Evolutionary conservation across 176 grass and related monocot genomes (phyloP), one percentile per base, ranked within the genome.

Genomic region (Phoenix dactylifera): DNA sequence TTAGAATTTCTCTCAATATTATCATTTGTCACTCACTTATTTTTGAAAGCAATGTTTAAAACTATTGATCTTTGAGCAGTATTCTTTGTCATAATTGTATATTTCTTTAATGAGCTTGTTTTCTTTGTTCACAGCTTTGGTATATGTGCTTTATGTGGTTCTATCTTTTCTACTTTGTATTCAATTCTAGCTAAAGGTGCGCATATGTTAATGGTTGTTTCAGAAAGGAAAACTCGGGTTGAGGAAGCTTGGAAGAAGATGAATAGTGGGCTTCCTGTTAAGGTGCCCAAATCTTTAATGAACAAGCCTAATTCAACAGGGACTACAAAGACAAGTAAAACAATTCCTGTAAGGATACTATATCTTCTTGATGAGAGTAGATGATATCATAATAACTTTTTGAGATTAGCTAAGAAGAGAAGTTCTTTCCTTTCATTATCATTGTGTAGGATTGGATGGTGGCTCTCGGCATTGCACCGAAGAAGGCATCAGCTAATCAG

Each of bases 161-260:
- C 23, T 54, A 15, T 17, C 15, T 35, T 54, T 63, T 63, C 19
- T 30, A 15, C 17, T 23, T 72, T 63, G 16, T 54, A 14, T 58
- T 0, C 39, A 20, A 26, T n/a, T 59, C 14, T 50, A 16, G 4
- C 50, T 30, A 4, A 58, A 39, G 1, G 3, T 35, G 16, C 3
- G 29, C 7, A 18, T 16, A 44, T 14, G 14, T 16, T 70, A 12
- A 18, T 62, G 50, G 67, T 65, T 72, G 59, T 35, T 58, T 23
- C 60, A 98, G 94, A 79, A 58, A 67, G 73, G 60, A 89, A 81
- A 73, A 65, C 88, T 53, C 81, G 85, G 20, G 82, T 98, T 51
- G 88, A 98, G 17, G 94, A 93, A 80, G 35, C 76, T 16, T 98
- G 94, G 94, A 91, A 86, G 74, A 93, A 89, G 82, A 98, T 98